Evolutionary conservation across 306 rosid species (phyloP), one percentile per base, ranked within the genome.

Genomic region (Alnus glutinosa): DNA sequence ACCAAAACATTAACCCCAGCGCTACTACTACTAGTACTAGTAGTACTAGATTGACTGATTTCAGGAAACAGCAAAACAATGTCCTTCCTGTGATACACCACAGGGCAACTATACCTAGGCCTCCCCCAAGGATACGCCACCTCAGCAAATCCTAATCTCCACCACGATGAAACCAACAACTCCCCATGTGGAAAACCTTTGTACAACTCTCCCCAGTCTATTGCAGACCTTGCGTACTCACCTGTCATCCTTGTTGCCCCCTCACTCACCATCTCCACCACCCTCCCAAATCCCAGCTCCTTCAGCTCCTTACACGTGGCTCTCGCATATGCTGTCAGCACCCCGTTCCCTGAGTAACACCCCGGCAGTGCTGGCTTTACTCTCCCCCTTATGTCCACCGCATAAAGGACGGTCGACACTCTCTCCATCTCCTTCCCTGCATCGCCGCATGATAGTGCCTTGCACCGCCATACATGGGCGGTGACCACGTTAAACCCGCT

Each of bases 91-190:
- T 75, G 90, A 74, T 80, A 67, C 42, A 91, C 92, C 66, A 89
- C 78, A 0, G 98, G 98, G 70, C 98, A 91, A 55, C 92, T 87
- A 64, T 88, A 89, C 84, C 62, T 87, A 1, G 97, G 98, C 51
- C 78, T 93, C 8, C 98, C 94, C 98, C 98, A 93, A 0, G 98
- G 98, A 80, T 86, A 91, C 46, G 89, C 87, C 76, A 93, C 98
- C 19, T 91, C 85, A 19, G 83, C 89, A 81, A 93, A 87, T 48
- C 97, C 94, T 68, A 93, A 81, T 39, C 83, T 83, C 94, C 97
- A 89, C 98, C 98, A 91, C 1, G 97, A 91, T 14, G 97, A 93
- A 46, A 93, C 88, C 88, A 93, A 55, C 44, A 93, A 78, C 44
- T 91, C 97, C 19, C 98, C 97, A 14, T 83, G 77, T 4, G 94